Base-by-base conservation (phyloP, 768 basidiomycete genomes). In the Ramaria sp. region DNA sequence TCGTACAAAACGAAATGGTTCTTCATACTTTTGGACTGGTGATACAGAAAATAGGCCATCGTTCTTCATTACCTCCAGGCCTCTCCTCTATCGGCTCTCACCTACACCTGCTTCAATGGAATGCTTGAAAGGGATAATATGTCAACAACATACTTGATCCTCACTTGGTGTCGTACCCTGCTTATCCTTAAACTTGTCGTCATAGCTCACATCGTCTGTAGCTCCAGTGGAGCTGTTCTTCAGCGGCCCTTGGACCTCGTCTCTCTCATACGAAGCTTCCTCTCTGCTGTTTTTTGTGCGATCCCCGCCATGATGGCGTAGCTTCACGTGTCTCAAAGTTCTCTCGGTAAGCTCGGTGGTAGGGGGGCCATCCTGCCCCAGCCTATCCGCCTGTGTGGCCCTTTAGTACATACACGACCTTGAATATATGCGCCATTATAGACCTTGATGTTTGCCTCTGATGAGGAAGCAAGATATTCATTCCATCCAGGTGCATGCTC, bases 401-500 rank as follows among this genome's bases (percentile, higher is more conserved):
- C 15, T 10, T 37, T 10, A 37, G 34, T 10, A 37, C 34, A 37
- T 10, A 3, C 4, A 10, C 9, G 34, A 9, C 9, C 34, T 1
- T 1, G 13, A 37, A 9, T 37, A 37, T 37, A 37, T 37, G 34
- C 12, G 27, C n/a, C 7, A 24, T 7, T 31, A 41, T 62, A 30
- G 13, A 70, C 84, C 76, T 87, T 86, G 47, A 86, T 71, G 17
- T 71, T 68, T 4, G 86, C 85, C 67, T 87, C 85, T 1, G 86
- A 86, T 11, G 73, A 59, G 55, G 74, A 77, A 0, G 85, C 85
- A 12, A 87, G 75, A 24, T 68, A 66, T 61, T 87, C 85, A 59
- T 86, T 86, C 85, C 85, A 87, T 1, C 84, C 85, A 3, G 83
- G 84, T 0, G 84, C 82, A 59, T 78, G 65, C 11, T 73, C 61